These are phyloP conservation scores for Fusarium annulatum DNA, from an alignment of 2,329 filamentous ascomycete genomes.

Conservation along the genomic window DNA sequence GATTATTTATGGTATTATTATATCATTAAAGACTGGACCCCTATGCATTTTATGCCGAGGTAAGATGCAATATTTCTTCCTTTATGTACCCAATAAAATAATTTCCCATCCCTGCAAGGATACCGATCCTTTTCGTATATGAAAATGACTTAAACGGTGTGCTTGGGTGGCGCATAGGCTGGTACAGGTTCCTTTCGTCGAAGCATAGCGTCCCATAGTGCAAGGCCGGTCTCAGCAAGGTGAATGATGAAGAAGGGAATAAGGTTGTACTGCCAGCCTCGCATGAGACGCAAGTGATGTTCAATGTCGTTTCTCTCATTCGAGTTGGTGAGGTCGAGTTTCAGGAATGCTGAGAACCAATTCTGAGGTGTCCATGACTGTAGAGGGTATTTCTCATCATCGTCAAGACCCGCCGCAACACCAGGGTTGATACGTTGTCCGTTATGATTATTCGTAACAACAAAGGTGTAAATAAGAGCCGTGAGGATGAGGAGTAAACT, in stretches of 20 bases:
- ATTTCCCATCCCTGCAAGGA: no score
- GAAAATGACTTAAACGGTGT: not conserved
- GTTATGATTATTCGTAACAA: slow-evolving; percentile 43
- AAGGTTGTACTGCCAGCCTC: slow-evolving; percentile 46
- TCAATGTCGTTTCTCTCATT: slow-evolving; percentile 34
- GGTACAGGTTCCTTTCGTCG: slow-evolving; percentile 6
- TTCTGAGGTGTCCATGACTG: slow-evolving; percentile 46
- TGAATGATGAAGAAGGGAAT: slow-evolving; percentile 47
- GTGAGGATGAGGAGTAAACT: slow-evolving; percentile 37
- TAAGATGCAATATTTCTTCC: not conserved
- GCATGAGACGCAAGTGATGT: slow-evolving; percentile 41
- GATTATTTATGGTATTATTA: not conserved
- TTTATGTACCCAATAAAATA: not conserved
- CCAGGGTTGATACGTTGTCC: slow-evolving; percentile 36
- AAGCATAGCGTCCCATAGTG: slow-evolving; percentile 36
- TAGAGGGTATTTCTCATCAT: slow-evolving; percentile 30
- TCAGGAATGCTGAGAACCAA: slow-evolving; percentile 43
- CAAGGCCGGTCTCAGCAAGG: slow-evolving; percentile 39
- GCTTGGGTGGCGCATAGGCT: slow-evolving; percentile 6
- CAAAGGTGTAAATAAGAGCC: slow-evolving; percentile 45
- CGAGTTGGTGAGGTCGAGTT: slow-evolving; percentile 34
- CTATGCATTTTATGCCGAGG: not conserved
- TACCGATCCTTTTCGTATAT: not conserved
- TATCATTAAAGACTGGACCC: not conserved
- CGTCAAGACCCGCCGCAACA: slow-evolving; percentile 21